Conservation (phyloP, 2,329 filamentous ascomycete species). For the Fusarium sp. region DNA sequence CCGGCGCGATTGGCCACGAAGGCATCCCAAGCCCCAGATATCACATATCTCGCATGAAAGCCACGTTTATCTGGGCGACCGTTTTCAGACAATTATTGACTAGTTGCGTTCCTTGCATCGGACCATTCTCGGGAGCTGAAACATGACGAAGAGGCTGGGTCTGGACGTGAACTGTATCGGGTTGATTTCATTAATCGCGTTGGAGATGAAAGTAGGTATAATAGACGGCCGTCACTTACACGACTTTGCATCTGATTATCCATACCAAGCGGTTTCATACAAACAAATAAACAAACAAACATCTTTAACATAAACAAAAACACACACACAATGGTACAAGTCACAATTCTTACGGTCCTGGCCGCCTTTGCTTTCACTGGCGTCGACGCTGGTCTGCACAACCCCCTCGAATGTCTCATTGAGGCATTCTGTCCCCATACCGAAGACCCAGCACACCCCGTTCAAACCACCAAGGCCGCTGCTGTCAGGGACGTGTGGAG, state of each 20-base stretch:
- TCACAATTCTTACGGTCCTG: background rate
- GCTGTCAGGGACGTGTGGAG: background rate
- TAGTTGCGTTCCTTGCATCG: background rate
- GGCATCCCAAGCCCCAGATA: background rate
- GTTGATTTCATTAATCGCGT: background rate
- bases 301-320: background rate
- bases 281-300: background rate
- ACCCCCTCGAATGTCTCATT: background rate
- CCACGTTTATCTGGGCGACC: background rate
- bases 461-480: background rate
- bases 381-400: background rate
- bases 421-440: background rate
- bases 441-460: background rate
- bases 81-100: slow-evolving; percentile 4
- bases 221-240: background rate
- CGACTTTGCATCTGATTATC: background rate
- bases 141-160: background rate
- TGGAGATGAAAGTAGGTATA: background rate
- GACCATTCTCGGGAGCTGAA: background rate
- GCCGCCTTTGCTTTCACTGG: background rate
- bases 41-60: slow-evolving; percentile 2
- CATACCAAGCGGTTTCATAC: background rate
- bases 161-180: background rate
- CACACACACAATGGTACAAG: slow-evolving; percentile 1
- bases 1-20: background rate